Base-by-base conservation (phyloP, 2,329 filamentous ascomycete genomes). In the Penicillium thymicola region DNA sequence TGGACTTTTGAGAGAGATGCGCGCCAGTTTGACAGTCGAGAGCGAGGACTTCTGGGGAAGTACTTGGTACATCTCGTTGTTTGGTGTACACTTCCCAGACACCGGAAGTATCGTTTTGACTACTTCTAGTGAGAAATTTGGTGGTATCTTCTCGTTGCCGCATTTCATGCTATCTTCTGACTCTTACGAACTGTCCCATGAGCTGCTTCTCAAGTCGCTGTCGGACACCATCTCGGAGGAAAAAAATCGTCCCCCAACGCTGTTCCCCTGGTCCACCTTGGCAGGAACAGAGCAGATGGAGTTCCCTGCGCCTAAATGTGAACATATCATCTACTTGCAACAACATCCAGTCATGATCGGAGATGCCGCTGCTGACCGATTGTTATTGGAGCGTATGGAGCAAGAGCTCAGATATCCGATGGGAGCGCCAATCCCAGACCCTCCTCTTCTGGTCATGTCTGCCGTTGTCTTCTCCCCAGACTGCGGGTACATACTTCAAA, bases 51-150 rank as follows among this genome's bases (percentile, higher is more conserved):
- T 83, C 63, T 81, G 84, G 58, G 88, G 89, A 5, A 87, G 87
- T 68, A 89, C 85, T 63, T 92, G 89, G 86, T 88, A 92, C 64
- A 85, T 95, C 76, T 82, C 84, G 50, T 76, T 96, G 48, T 87
- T 91, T 73, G 94, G 94, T 4, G 82, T 95, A 4, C 93, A 97
- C 76, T 95, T 92, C 80, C 86, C 89, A 37, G 82, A 83, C n/a
- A 84, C 89, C 60, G 94, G 94, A 2, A 84, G 86, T 14, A 84
- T 94, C 48, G 78, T 97, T 36, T 78, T 97, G 70, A 90, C 89
- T 2, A 97, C 93, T 0, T 93, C 92, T 46, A 97, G 92, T 72
- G 89, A 96, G 69, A 97, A 96, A 77, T 94, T 94, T 68, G 85
- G 88, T n/a, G 92, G 94, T 42, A 87, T 97, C 54, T 96, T 96